Evolutionary conservation across 345 rosid species (phyloP).

Genomic region (Psidium guajava): DNA sequence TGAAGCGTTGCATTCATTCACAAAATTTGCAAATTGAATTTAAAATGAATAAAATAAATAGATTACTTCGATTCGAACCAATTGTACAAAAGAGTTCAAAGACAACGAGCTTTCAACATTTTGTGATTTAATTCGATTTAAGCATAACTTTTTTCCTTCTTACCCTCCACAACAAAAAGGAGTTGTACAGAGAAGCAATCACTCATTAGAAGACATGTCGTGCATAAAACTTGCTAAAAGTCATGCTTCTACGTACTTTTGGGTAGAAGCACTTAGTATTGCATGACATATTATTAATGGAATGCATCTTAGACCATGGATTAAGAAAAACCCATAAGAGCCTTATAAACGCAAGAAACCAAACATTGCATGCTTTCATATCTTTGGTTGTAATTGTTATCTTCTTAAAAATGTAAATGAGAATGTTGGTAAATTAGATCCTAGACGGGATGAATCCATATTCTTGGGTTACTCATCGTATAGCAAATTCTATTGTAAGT

Average conservation of each 20-base stretch:
- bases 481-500: not conserved
- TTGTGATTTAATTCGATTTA: not conserved
- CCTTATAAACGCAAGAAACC: not conserved
- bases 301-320: not conserved
- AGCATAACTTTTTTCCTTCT: not conserved
- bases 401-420: not conserved
- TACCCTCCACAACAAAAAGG: not conserved
- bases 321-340: not conserved
- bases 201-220: not conserved
- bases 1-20: not conserved
- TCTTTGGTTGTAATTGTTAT: not conserved
- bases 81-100: not conserved
- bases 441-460: not conserved
- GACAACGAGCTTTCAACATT: not conserved
- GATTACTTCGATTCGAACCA: not conserved
- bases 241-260: not conserved
- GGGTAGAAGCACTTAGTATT: not conserved
- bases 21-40: not conserved
- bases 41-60: not conserved
- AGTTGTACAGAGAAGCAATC: not conserved
- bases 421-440: not conserved
- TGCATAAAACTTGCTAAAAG: not conserved
- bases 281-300: not conserved
- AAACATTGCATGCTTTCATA: not conserved
- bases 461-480: not conserved